Percentiles rank a stretch among this genome's conserved stretches.
These are phyloP conservation scores for Krasilnikovozyma curviuscula DNA, from an alignment of 768 basidiomycete species.

Conservation along the genomic window DNA sequence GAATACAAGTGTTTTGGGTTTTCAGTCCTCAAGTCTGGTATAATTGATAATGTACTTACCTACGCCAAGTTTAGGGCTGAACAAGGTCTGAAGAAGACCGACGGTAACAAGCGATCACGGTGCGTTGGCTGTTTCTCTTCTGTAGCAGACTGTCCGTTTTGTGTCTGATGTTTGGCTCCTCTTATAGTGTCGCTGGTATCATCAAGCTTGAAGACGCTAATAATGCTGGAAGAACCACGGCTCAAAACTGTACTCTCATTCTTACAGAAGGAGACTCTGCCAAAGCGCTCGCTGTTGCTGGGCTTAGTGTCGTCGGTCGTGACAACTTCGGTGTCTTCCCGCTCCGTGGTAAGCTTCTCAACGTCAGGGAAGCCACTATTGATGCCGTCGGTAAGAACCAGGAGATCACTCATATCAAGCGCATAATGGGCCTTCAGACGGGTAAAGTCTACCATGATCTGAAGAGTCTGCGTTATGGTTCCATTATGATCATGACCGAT, in stretches of 20 bases:
- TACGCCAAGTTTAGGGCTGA: conserved; percentile 98
- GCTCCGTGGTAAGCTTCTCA: conserved; percentile 83
- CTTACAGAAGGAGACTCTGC: conserved; percentile 98
- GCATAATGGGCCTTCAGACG: conserved; percentile 90
- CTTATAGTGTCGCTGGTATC: conserved; percentile 58
- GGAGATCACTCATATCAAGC: conserved; percentile 91
- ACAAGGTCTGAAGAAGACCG: conserved; percentile 86
- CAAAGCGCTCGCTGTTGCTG: conserved; percentile 86
- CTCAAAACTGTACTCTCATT: conserved; percentile 73
- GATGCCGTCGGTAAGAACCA: conserved; percentile 97
- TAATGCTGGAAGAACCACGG: conserved; percentile 73
- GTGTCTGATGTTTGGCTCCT: not conserved
- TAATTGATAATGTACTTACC: conserved; percentile 76
- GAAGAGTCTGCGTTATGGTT: conserved; percentile 64
- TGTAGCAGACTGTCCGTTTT: not conserved
- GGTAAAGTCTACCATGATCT: conserved; percentile 64
- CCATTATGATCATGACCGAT: conserved; percentile 99
- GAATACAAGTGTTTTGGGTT: not conserved
- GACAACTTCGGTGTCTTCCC: conserved; percentile 98
- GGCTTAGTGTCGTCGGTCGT: conserved; percentile 81
- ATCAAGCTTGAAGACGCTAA: conserved; percentile 92
- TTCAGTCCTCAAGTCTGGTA: conserved; percentile 65
- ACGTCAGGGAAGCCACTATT: conserved; percentile 88
- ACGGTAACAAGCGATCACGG: conserved; percentile 77
- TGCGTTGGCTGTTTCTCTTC: conserved; percentile 22